Base-by-base conservation (phyloP, 2,329 filamentous ascomycete genomes). In the Diaporthe batatas region DNA sequence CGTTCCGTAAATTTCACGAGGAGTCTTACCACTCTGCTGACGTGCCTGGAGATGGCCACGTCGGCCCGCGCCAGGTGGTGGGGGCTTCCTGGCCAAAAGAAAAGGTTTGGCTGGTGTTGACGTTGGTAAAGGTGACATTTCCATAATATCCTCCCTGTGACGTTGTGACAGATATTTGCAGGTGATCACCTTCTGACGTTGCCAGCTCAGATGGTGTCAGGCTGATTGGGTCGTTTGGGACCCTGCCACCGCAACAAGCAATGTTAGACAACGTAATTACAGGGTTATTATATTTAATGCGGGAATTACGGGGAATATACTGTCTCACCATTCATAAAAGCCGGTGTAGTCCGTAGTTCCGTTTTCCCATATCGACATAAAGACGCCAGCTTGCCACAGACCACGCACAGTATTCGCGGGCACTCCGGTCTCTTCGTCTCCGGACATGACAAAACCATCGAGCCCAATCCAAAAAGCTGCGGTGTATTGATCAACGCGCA, bases 391-490 rank as follows among this genome's bases (percentile, higher is more conserved):
- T 44, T 64, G 68, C 55, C 55, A 71, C 36, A 71, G 32, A n/a
- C 57, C 68, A 16, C 57, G 68, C 5, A 71, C 49, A 6, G 29
- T 51, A 51, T 10, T 8, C 0, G 29, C 16, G 2, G 12, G 21
- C n/a, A 7, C n/a, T n/a, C 23, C 68, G 8, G 4, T 5, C 4
- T 6, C 34, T 36, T 36, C 47, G 21, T 70, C 55, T 6, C 25
- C 23, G 11, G 68, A 51, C 32, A 71, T 42, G 6, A 71, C 55
- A n/a, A 71, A 71, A 7, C 68, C 68, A 21, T 71, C 57, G 5
- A 71, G 57, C 25, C 68, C 68, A 34, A 71, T 58, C 44, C 68
- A 71, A 47, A 39, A 71, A 25, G 68, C 54, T 18, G 68, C 68
- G 11, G 68, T 64, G 18, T 42, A 71, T 34, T 18, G 34, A 23